A percentile compares a stretch with the other conserved stretches of the same genome.
Conservation (phyloP, 2,329 filamentous ascomycete species). For the Trichophyton schoenleinii region DNA sequence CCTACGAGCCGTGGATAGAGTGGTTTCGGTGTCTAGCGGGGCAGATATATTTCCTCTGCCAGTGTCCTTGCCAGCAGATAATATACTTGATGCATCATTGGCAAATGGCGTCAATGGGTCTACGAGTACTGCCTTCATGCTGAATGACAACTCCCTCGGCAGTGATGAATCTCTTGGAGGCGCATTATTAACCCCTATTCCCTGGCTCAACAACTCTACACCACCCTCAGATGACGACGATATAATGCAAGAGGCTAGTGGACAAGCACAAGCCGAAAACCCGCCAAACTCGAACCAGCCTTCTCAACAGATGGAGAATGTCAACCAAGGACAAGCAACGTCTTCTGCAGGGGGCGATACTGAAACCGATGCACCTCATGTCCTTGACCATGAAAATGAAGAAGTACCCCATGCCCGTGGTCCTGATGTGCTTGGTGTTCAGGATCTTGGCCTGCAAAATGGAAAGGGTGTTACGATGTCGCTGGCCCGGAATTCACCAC, state of each 20-base stretch:
- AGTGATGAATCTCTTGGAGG: conserved; percentile 84
- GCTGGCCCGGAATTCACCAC: conserved; percentile 16
- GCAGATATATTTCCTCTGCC: conserved; percentile 73
- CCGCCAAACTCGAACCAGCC: neutral
- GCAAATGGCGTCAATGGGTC: conserved; percentile 45
- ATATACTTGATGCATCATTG: conserved; percentile 23
- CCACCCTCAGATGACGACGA: conserved; percentile 15
- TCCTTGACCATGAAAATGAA: conserved; percentile 34
- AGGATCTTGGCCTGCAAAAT: conserved; percentile 69
- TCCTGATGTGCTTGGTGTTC: conserved; percentile 69
- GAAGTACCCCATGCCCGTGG: conserved; percentile 66
- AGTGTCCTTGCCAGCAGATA: conserved; percentile 39
- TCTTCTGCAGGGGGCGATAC: conserved; percentile 9
- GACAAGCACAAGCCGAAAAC: neutral
- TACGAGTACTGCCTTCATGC: conserved; percentile 24
- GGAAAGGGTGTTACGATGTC: conserved; percentile 35
- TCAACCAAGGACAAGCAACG: neutral
- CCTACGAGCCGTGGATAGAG: conserved; percentile 78
- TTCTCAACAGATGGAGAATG: neutral
- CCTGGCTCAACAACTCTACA: conserved; percentile 54
- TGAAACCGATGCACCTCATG: conserved; percentile 12
- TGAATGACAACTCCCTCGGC: conserved; percentile 42
- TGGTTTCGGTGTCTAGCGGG: conserved; percentile 77
- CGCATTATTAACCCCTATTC: conserved; percentile 82
- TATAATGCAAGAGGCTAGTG: conserved; percentile 3